Conservation (phyloP, 306 rosid species). For the Arachis stenosperma region DNA sequence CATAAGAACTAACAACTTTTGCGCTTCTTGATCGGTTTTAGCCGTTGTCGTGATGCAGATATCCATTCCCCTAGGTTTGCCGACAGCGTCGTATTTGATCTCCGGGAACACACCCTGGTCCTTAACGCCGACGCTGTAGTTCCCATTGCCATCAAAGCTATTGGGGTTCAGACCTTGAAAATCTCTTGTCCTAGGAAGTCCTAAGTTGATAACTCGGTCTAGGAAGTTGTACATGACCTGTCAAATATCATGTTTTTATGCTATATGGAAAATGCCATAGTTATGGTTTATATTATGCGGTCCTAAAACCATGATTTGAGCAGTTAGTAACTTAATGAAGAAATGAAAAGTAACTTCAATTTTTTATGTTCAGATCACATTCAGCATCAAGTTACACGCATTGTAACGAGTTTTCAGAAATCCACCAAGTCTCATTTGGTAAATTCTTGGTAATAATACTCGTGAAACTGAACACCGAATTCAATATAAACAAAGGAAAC, state of each 20-base stretch:
- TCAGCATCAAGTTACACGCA: neutral
- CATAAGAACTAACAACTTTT: conserved; percentile 74
- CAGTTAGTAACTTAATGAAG: conserved; percentile 11
- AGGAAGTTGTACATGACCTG: conserved; percentile 87
- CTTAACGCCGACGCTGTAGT: conserved; percentile 63
- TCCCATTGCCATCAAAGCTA: conserved; percentile 93
- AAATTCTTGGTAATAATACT: neutral
- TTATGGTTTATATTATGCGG: neutral
- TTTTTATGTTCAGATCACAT: neutral
- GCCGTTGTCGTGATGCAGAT: conserved; percentile 80
- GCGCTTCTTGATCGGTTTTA: conserved; percentile 80
- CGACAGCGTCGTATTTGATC: conserved; percentile 61
- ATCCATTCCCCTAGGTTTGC: conserved; percentile 97
- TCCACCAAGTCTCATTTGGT: neutral
- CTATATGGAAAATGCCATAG: neutral
- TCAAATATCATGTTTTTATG: conserved; percentile 25
- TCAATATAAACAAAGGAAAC: neutral
- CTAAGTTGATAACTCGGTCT: conserved; percentile 84
- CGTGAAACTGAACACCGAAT: no score
- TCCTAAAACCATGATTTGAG: neutral
- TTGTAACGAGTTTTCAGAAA: conserved; percentile 16
- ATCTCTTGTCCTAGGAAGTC: conserved; percentile 93
- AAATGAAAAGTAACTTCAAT: conserved; percentile 20
- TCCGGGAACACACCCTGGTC: conserved; percentile 94
- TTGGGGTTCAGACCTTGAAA: conserved; percentile 83